Evolutionary conservation across 441 rosid species (phyloP).

Genomic region (Aleurites moluccanus): DNA sequence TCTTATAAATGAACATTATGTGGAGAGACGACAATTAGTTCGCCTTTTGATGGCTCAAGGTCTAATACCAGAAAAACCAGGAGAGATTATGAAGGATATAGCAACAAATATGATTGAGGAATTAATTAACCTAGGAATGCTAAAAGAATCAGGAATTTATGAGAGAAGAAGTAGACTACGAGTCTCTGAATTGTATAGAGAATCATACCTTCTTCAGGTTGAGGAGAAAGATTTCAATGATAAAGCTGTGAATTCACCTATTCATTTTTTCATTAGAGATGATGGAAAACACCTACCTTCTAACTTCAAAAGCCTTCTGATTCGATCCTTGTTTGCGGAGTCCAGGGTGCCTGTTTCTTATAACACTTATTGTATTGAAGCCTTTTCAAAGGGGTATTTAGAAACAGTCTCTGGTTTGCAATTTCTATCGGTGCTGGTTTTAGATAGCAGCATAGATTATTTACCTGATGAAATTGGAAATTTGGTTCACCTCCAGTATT

Average conservation of each 20-base stretch:
- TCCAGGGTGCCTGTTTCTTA: too few species aligned
- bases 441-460: slow-evolving; percentile 15
- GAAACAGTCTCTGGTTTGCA: slow-evolving; percentile 18
- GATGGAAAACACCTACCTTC: slow-evolving; percentile 1
- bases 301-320: background rate
- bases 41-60: slow-evolving; percentile 20
- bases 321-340: slow-evolving; percentile 13
- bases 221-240: background rate
- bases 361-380: background rate
- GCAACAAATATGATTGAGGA: slow-evolving; percentile 1
- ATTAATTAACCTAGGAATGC: slow-evolving; percentile 9
- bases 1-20: background rate
- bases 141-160: background rate
- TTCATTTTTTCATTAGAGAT: background rate
- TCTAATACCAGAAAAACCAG: slow-evolving; percentile 5
- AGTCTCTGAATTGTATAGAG: background rate
- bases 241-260: background rate
- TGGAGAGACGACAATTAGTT: slow-evolving; percentile 7
- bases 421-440: slow-evolving; percentile 24
- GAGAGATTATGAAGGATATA: slow-evolving; percentile 14
- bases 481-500: slow-evolving; percentile 19
- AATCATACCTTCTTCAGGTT: background rate
- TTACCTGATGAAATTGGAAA: slow-evolving; percentile 25
- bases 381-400: too few species aligned
- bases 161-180: too few species aligned